Evolutionary conservation across 2,329 filamentous ascomycete genomes (phyloP).

Genomic region (Calonectria ilicicola): DNA sequence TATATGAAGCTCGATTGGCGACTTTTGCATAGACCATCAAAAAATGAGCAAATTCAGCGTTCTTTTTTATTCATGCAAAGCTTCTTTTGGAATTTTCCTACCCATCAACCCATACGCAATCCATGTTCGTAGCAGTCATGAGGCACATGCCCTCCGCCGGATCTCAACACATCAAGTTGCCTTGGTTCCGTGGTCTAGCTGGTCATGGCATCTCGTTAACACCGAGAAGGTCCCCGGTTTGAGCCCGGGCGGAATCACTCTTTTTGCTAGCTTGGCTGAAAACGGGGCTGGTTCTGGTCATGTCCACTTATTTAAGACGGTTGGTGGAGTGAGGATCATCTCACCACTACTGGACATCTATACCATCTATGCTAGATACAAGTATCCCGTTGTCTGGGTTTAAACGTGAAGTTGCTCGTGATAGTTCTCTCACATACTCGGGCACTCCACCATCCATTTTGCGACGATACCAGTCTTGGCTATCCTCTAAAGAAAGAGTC

Average conservation of each 20-base stretch:
- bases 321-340: no score
- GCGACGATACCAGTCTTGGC: not conserved
- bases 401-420: not conserved
- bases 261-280: not conserved
- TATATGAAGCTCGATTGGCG: no score
- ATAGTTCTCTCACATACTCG: not conserved
- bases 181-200: not conserved
- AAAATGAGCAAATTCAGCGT: no score
- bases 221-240: not conserved
- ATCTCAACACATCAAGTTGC: not conserved
- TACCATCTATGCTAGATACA: not conserved
- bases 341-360: not conserved
- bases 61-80: no score
- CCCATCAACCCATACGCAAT: no score
- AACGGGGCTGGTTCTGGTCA: not conserved
- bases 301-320: not conserved
- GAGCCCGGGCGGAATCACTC: not conserved
- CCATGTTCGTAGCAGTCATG: not conserved
- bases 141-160: not conserved
- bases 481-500: not conserved
- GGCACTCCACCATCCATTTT: not conserved
- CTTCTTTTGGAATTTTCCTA: no score
- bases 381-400: not conserved
- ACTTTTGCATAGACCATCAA: no score
- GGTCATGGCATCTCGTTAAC: not conserved